Percentiles rank a stretch among this genome's conserved stretches.
Evolutionary conservation across 352 stramenopile genomes (phyloP).

Genomic region (Albugo laibachii): DNA sequence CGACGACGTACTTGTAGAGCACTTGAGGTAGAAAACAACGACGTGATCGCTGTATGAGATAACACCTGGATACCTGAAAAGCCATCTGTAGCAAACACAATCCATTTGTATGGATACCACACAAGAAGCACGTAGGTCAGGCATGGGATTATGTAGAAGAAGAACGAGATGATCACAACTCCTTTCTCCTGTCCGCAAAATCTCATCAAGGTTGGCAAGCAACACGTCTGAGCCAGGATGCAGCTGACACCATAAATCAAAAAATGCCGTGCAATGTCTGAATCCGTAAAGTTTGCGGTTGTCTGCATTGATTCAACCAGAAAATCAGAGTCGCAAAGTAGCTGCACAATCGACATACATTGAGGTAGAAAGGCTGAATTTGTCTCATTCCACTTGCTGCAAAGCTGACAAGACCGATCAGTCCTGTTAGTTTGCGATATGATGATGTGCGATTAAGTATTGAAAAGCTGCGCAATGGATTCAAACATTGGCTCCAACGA

Average conservation of each 20-base stretch:
- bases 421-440: constrained; percentile 33
- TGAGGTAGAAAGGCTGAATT: constrained; percentile 54
- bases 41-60: constrained; percentile 25
- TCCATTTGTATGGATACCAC: constrained; percentile 32
- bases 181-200: constrained; percentile 30
- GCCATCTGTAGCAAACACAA: constrained; percentile 26
- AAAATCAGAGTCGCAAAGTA: too few species aligned
- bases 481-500: constrained; percentile 12
- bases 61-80: constrained; percentile 31
- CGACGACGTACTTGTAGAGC: too few species aligned
- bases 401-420: constrained; percentile 53
- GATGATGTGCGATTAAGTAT: constrained; percentile 44
- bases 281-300: constrained; percentile 40
- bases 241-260: constrained; percentile 28
- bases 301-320: constrained; percentile 11
- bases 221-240: constrained; percentile 30
- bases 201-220: constrained; percentile 36
- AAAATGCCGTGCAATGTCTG: constrained; percentile 37
- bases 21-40: too few species aligned
- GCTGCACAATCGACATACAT: constrained; percentile 12
- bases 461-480: constrained; percentile 34
- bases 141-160: constrained; percentile 13
- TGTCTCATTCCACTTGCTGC: constrained; percentile 32
- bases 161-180: constrained; percentile 30
- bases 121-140: constrained; percentile 18